Conservation (phyloP, 495 filamentous ascomycete species). For the Aspergillus avenaceus region DNA sequence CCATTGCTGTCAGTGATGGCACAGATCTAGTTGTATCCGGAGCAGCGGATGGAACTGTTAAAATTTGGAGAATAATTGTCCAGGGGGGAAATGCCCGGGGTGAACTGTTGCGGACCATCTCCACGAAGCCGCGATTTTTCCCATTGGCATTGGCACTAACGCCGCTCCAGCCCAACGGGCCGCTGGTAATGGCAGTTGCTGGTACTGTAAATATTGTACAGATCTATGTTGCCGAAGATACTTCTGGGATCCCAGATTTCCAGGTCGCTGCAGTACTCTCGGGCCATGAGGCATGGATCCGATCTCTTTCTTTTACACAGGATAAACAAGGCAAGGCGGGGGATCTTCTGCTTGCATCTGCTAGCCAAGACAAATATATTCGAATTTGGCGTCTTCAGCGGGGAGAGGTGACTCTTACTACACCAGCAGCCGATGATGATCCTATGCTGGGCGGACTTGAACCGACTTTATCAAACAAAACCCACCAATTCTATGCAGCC, state of each 20-base stretch:
- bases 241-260: constrained; percentile 45
- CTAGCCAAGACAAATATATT: constrained; percentile 96
- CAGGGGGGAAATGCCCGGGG: constrained; percentile 28
- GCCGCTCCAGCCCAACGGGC: constrained; percentile 44
- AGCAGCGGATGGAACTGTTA: constrained; percentile 77
- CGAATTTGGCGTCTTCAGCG: constrained; percentile 84
- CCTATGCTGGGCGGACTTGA: constrained; percentile 59
- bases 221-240: constrained; percentile 58
- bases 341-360: constrained; percentile 84
- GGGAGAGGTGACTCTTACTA: constrained; percentile 43
- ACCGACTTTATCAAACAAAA: constrained; percentile 75
- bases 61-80: constrained; percentile 63
- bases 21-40: constrained; percentile 64
- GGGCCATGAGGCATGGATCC: constrained; percentile 94
- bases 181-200: constrained; percentile 68
- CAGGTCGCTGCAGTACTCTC: constrained; percentile 71
- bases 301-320: constrained; percentile 70
- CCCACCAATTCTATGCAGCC: constrained; percentile 62
- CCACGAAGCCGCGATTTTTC: constrained; percentile 70
- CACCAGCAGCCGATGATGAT: constrained; percentile 38
- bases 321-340: constrained; percentile 52
- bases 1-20: constrained; percentile 56
- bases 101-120: constrained; percentile 64
- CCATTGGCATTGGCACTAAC: constrained; percentile 71
- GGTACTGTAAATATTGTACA: constrained; percentile 78